Evolutionary conservation across 2,329 filamentous ascomycete species (phyloP).

Genomic region (Mariannaea sp.): DNA sequence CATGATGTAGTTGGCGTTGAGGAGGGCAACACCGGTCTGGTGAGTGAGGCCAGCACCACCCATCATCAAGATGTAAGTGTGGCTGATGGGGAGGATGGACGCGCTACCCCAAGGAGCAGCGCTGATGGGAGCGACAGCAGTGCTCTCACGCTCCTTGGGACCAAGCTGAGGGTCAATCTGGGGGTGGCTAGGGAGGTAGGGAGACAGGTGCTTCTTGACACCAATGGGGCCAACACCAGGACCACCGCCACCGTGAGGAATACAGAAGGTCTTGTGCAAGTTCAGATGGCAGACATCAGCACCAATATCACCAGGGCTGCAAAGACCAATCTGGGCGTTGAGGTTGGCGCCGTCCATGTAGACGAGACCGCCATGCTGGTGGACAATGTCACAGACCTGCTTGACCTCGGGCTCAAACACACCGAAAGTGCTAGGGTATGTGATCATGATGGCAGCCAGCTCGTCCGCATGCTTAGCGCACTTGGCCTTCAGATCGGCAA

Average conservation of each 20-base stretch:
- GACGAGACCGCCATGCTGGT: conserved; percentile 89
- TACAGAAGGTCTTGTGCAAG: conserved; percentile 98
- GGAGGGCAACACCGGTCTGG: conserved; percentile 85
- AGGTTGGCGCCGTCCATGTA: conserved; percentile 99
- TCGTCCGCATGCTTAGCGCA: conserved; percentile 86
- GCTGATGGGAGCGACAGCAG: conserved; percentile 37
- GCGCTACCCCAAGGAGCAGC: conserved; percentile 83
- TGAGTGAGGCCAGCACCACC: conserved; percentile 73
- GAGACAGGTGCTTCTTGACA: conserved; percentile 79
- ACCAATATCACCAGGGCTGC: conserved; percentile 94
- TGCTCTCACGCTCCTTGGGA: conserved; percentile 59
- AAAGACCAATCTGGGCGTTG: conserved; percentile 96
- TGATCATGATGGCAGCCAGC: conserved; percentile 93
- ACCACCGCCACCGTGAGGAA: conserved; percentile 92
- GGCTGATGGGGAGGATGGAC: conserved; percentile 90
- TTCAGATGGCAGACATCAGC: conserved; percentile 97
- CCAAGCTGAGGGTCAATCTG: conserved; percentile 38
- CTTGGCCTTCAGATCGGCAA: conserved; percentile 86
- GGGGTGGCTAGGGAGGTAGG: conserved; percentile 60
- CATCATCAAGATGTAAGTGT: conserved; percentile 97
- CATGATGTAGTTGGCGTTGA: conserved; percentile 97
- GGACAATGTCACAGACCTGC: conserved; percentile 82
- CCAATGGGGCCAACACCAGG: conserved; percentile 94
- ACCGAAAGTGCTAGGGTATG: conserved; percentile 92
- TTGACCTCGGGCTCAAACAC: conserved; percentile 92